phyloP scores from a whole-genome alignment of 106 monocot species.

The Dioscorea alata region DNA sequence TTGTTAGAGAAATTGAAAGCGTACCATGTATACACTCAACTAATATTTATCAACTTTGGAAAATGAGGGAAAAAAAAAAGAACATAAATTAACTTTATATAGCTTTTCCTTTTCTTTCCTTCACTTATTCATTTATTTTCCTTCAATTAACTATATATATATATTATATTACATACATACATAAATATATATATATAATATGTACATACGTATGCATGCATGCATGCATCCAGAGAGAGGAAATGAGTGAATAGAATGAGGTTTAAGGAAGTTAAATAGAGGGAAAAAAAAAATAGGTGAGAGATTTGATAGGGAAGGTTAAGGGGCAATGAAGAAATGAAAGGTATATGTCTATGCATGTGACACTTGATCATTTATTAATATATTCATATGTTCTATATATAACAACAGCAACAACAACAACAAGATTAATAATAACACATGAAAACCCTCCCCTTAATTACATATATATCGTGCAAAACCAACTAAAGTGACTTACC shows the following conservation, averaged over 20 bases:
- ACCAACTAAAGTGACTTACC: conserved; percentile 50
- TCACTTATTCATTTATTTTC: not conserved
- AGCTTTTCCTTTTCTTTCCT: not conserved
- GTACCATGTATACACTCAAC: no score
- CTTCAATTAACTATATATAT: not conserved
- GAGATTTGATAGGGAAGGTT: not conserved
- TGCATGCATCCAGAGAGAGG: not conserved
- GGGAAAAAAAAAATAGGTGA: not conserved
- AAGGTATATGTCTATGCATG: not conserved
- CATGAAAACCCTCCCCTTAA: not conserved
- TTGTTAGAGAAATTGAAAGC: no score
- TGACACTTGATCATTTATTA: no score
- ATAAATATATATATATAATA: not conserved
- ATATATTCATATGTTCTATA: no score
- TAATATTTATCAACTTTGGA: not conserved
- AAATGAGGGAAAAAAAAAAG: not conserved
- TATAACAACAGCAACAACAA: no score
- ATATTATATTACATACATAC: not conserved
- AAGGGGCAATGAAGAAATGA: not conserved
- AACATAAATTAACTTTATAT: not conserved
- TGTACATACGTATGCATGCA: not conserved
- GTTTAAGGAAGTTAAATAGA: not conserved
- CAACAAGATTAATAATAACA: not conserved
- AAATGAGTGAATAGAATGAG: not conserved
- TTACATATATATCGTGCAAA: conserved; percentile 29